Base-by-base conservation (phyloP, 1,139 yeast species). In the Saccharomyces hybrid region DNA sequence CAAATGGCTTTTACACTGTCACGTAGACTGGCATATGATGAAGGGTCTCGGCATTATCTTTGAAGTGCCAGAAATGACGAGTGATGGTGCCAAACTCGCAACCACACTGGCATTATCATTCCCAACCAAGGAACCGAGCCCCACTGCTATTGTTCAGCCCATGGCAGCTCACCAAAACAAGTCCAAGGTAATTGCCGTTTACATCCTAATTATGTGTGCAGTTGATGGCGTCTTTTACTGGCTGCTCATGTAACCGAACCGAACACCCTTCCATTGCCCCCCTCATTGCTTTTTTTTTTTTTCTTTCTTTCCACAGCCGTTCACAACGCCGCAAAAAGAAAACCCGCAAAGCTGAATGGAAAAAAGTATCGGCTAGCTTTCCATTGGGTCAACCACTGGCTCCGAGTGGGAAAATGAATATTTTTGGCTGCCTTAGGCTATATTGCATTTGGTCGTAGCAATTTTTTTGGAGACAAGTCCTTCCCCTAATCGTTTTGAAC, bases 1-100 rank as follows among this genome's bases (percentile, higher is more conserved):
- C 9, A 79, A 83, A 28, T 87, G 95, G 93, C 75, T 84, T 48
- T 80, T 87, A 74, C 95, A 87, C 66, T 87, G 95, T 69, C 95
- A 86, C 61, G 83, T 86, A 48, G 87, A 85, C 58, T 86, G 93
- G 93, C 95, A 86, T 68, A 81, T 85, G 62, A 82, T 78, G 54
- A 85, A 82, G 68, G 88, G 87, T 21, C 74, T 83, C 56, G 86
- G 85, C 34, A 71, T 80, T 52, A 75, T 77, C 5, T 75, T 82
- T 32, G 70, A 80, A 34, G 84, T 38, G 4, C 44, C 44, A 9
- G 79, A 62, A 75, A 52, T 6, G 14, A 42, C 47, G 21, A 31
- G 31, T 4, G 14, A 29, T 51, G 27, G 28, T 31, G 12, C 49
- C 46, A 32, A 38, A 11, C 44, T 9, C 16, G 44, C 21, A 16